Evolutionary conservation across 1,139 yeast genomes (phyloP), one percentile per base, ranked within the genome.

Genomic region (Taphrina confusa): DNA sequence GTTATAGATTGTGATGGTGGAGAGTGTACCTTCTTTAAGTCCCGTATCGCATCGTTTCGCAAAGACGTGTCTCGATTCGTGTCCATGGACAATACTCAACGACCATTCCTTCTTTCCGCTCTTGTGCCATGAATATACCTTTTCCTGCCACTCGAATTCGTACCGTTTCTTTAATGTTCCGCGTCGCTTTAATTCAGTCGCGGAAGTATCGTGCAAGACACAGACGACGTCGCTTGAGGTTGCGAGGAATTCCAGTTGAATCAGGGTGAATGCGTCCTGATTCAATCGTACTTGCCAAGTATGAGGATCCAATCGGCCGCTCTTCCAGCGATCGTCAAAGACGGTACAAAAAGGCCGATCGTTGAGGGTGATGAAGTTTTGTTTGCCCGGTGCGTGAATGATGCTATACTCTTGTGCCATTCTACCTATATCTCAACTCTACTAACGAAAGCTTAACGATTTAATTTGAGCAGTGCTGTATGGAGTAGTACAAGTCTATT

Each of bases 251-350:
- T 45, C 37, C 14, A 28, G 4, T 14, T 28, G 36, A 5, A 45
- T 8, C 1, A 28, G 37, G 4, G 47, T 23, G 16, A 42, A 42
- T 6, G 47, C 25, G 47, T 12, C 47, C 23, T 28, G 28, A 12
- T 27, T 45, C 25, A 45, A 23, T 14, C 50, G 6, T 23, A 45
- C 50, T 14, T 45, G 8, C 50, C 50, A 45, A 11, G 50, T 45
- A 12, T 37, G n/a, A 12, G 50, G 50, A 6, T 45, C 50, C 18
- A 30, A 11, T 1, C 16, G 34, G 2, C 36, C 37, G 2, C 37
- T 12, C 20, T 14, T 14, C 50, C 50, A 45, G 14, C 50, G 34
- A 14, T 45, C 50, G 36, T 45, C 50, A 30, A 45, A 45, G 36
- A 45, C 50, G 31, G 6, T 14, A 25, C 50, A 45, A 25, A 28